phyloP scores from a whole-genome alignment of 2,329 filamentous ascomycete species.

The Cercospora janseana region DNA sequence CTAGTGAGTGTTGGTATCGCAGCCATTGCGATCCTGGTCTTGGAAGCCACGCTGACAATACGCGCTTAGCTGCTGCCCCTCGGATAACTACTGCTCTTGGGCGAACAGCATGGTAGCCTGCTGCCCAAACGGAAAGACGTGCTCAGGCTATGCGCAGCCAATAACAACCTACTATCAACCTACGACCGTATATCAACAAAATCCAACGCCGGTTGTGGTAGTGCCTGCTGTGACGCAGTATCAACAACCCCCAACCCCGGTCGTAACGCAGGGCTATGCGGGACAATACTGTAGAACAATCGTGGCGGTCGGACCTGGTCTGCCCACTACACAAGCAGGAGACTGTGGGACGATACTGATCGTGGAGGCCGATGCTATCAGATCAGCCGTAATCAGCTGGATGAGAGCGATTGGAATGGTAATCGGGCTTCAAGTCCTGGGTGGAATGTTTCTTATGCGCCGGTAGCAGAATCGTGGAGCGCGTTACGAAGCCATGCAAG shows the following conservation, averaged over 20 bases:
- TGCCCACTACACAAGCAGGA: slow-evolving; percentile 36
- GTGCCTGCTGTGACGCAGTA: slow-evolving; percentile 21
- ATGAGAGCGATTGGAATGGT: slow-evolving; percentile 23
- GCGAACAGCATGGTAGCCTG: slow-evolving; percentile 36
- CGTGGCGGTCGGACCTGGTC: slow-evolving; percentile 34
- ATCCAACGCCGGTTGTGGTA: slow-evolving; percentile 26
- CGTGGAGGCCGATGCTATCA: slow-evolving; percentile 27
- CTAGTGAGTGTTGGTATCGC: slow-evolving; percentile 39
- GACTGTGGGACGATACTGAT: slow-evolving; percentile 41
- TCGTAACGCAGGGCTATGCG: slow-evolving; percentile 19
- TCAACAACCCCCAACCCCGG: slow-evolving; percentile 18
- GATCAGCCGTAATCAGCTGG: slow-evolving; percentile 20
- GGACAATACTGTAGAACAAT: slow-evolving; percentile 38
- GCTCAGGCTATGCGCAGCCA: slow-evolving; percentile 30
- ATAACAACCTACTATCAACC: slow-evolving; percentile 26
- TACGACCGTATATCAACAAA: slow-evolving; percentile 24
- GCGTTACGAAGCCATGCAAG: neutral
- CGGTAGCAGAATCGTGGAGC: slow-evolving; percentile 5
- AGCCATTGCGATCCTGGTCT: neutral
- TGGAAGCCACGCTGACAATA: slow-evolving; percentile 1
- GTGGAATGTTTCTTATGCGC: slow-evolving; percentile 24
- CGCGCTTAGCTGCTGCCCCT: slow-evolving; percentile 36
- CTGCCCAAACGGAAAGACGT: slow-evolving; percentile 36
- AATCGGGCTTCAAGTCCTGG: slow-evolving; percentile 25
- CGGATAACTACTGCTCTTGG: slow-evolving; percentile 35